Evolutionary conservation across 192 early-diverging fungal genomes (phyloP).

Genomic region (Hyaloraphidium curvatum): DNA sequence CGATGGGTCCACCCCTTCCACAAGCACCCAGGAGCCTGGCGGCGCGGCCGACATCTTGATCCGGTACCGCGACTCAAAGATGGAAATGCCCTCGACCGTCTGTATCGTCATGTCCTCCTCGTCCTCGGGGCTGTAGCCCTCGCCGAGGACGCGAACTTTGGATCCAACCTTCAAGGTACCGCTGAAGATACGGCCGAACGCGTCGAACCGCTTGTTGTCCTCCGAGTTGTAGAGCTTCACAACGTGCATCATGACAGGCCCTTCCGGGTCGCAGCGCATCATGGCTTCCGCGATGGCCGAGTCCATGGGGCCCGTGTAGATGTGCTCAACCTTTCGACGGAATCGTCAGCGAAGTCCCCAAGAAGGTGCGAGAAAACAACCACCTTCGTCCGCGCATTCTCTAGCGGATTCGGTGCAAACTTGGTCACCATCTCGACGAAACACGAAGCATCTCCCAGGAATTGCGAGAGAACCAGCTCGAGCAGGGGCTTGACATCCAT

Average conservation of each 20-base stretch:
- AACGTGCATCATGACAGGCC: slow-evolving; percentile 81
- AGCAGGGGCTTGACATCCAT: slow-evolving; percentile 77
- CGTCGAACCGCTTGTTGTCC: slow-evolving; percentile 69
- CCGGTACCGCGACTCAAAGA: slow-evolving; percentile 32
- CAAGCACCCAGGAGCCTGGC: slow-evolving; percentile 78
- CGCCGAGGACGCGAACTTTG: slow-evolving; percentile 75
- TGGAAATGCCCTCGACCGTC: slow-evolving; percentile 30
- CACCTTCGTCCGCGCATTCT: slow-evolving; percentile 31
- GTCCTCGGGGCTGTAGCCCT: slow-evolving; percentile 76
- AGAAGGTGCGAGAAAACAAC: neutral
- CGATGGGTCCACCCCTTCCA: slow-evolving; percentile 77
- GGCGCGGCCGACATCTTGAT: slow-evolving; percentile 57
- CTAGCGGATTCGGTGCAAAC: slow-evolving; percentile 61
- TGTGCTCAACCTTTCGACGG: slow-evolving; percentile 34
- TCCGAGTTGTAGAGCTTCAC: slow-evolving; percentile 79
- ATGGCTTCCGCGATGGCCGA: slow-evolving; percentile 32
- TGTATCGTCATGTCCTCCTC: slow-evolving; percentile 91
- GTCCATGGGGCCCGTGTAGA: slow-evolving; percentile 22
- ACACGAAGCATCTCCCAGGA: slow-evolving; percentile 74
- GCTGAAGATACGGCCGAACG: slow-evolving; percentile 86
- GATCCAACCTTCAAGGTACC: slow-evolving; percentile 62
- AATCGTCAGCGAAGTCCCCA: slow-evolving; percentile 16
- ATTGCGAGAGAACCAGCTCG: slow-evolving; percentile 57
- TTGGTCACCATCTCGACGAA: slow-evolving; percentile 78
- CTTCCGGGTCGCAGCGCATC: slow-evolving; percentile 60